Conservation (phyloP, 108 stramenopile species). For the Cyclostephanos tholiformis region DNA sequence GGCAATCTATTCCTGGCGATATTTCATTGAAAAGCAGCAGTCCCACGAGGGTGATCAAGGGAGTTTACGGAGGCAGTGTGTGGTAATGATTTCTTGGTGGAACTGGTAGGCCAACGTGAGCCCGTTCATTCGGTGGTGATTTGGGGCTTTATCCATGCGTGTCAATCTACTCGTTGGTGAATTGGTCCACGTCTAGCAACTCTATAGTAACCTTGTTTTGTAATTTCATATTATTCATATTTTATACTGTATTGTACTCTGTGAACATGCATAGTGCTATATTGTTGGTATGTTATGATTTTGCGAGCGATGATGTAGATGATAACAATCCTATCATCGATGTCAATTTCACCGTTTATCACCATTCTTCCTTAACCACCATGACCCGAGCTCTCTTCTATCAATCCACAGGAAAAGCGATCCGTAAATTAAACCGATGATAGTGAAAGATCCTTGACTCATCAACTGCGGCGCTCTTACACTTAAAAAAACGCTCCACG, state of each 20-base stretch:
- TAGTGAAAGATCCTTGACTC: conserved; percentile 43
- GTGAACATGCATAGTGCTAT: not conserved
- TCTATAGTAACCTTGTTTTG: not conserved
- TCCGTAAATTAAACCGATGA: conserved; percentile 54
- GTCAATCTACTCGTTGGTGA: not conserved
- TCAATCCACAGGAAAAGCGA: conserved; percentile 59
- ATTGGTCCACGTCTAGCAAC: not conserved
- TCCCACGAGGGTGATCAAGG: conserved; percentile 24
- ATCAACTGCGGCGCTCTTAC: conserved; percentile 23
- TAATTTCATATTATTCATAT: not conserved
- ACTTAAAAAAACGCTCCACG: conserved; percentile 34
- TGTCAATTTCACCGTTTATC: not conserved
- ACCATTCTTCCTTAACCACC: conserved; percentile 38
- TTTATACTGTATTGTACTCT: not conserved
- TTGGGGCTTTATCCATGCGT: not conserved
- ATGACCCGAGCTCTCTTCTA: conserved; percentile 36
- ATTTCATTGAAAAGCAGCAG: conserved; percentile 16
- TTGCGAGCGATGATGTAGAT: too few species aligned
- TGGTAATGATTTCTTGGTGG: conserved; percentile 28
- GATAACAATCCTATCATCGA: too few species aligned
- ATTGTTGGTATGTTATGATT: too few species aligned
- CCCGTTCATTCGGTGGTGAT: not conserved
- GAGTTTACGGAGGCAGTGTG: conserved; percentile 49
- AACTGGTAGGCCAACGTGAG: not conserved
- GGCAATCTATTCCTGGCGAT: conserved; percentile 18